A percentile compares a stretch with the other conserved stretches of the same genome.
Conservation (phyloP, 768 basidiomycete species). For the Termitomyces sp. region DNA sequence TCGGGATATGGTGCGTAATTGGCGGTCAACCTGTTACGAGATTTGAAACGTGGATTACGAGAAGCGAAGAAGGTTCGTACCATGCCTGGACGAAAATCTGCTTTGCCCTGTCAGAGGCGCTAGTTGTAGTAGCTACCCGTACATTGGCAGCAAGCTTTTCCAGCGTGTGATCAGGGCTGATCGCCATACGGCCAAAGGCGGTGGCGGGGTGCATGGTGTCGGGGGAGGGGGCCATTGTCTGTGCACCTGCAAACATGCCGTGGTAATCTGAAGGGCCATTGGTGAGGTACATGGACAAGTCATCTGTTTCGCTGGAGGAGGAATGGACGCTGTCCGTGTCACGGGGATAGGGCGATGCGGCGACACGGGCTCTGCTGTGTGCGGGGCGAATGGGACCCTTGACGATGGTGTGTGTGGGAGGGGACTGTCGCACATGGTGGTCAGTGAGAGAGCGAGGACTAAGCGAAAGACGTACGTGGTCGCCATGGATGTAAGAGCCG, state of each 20-base stretch:
- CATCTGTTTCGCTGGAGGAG: constrained; percentile 86
- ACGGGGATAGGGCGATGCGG: constrained; percentile 81
- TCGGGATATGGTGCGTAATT: constrained; percentile 91
- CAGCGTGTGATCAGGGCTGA: constrained; percentile 72
- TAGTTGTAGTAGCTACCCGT: constrained; percentile 84
- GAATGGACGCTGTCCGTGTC: constrained; percentile 85
- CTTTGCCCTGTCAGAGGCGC: constrained; percentile 86
- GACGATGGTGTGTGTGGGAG: constrained; percentile 69
- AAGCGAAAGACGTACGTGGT: constrained; percentile 34
- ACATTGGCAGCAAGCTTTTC: constrained; percentile 87
- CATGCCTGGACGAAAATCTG: constrained; percentile 93
- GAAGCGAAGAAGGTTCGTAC: constrained; percentile 29
- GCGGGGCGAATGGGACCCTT: constrained; percentile 73
- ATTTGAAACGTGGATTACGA: background rate
- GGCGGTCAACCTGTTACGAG: constrained; percentile 62
- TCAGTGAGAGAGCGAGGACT: background rate
- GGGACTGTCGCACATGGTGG: constrained; percentile 35
- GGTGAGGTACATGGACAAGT: constrained; percentile 72
- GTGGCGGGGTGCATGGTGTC: constrained; percentile 63
- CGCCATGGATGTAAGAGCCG: constrained; percentile 47
- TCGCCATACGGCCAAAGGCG: constrained; percentile 71
- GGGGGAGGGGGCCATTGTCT: constrained; percentile 41
- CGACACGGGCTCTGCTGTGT: constrained; percentile 75
- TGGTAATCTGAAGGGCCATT: constrained; percentile 57
- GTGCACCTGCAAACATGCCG: constrained; percentile 53